Evolutionary conservation across 495 filamentous ascomycete genomes (phyloP), one percentile per base, ranked within the genome.

Genomic region (Niebla homalea): DNA sequence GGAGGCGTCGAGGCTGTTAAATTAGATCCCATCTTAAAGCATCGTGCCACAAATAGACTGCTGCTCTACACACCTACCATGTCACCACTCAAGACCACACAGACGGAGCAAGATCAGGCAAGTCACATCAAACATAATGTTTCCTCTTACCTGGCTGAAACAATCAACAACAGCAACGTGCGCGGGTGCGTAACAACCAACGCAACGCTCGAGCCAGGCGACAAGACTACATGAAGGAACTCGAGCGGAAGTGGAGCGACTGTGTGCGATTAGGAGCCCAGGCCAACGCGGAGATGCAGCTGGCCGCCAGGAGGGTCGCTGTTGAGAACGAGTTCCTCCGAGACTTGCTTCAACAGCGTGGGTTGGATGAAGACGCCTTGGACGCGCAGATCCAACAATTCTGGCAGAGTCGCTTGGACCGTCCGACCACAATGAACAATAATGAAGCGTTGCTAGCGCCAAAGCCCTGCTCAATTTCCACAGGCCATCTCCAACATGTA

Each of bases 141-240:
- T 11, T 11, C 29, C 8, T 12, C 29, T 0, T 32, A 0, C 29
- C 8, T 12, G 3, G 29, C 29, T 32, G 29, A 32, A 0, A 32
- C 3, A 11, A 12, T 7, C 29, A 32, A 32, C 5, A 5, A 32
- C 29, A 32, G 39, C 21, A 42, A 14, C 39, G 39, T 7, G 21
- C 39, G 29, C 53, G 56, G 29, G 46, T 58, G 42, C 74, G 87
- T n/a, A 83, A 89, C 43, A 92, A 92, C 61, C 87, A 92, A 59
- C 77, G 87, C 39, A 82, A 80, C 36, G 87, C 83, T 42, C 79
- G 87, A 21, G 84, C 85, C 12, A 71, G 81, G 20, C 77, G 78
- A 51, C 87, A 85, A 65, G 81, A 88, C 60, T 85, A 93, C 60
- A 63, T 87, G 18, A 67, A 76, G 32, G 78, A 84, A 20, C 69